Evolutionary conservation across 2,329 filamentous ascomycete species (phyloP).

Genomic region (Grosmannia penicillata): DNA sequence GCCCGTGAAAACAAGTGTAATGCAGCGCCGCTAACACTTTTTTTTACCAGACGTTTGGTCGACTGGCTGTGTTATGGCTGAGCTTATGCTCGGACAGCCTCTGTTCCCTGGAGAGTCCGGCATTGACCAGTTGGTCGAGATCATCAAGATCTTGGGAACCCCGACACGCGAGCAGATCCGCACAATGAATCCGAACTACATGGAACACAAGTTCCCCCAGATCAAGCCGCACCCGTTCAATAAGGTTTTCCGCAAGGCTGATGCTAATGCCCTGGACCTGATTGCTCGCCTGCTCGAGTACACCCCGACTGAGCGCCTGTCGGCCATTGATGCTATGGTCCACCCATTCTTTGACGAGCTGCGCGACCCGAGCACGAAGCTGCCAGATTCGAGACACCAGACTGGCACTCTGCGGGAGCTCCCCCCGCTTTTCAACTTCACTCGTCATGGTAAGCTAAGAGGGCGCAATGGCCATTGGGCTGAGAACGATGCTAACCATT

Average conservation of each 20-base stretch:
- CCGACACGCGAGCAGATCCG: constrained; percentile 96
- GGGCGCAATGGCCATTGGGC: too few species aligned
- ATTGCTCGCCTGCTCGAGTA: constrained; percentile 92
- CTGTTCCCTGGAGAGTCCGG: constrained; percentile 96
- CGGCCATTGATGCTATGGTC: constrained; percentile 90
- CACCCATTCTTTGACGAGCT: constrained; percentile 98
- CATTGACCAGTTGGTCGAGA: constrained; percentile 96
- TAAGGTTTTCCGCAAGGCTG: constrained; percentile 97
- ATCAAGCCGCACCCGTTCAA: constrained; percentile 99
- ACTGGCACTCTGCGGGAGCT: constrained; percentile 68
- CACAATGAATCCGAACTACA: constrained; percentile 99
- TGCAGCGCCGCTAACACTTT: too few species aligned
- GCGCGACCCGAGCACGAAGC: constrained; percentile 73
- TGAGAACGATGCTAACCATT: constrained; percentile 5
- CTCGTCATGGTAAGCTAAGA: constrained; percentile 83
- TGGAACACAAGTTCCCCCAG: constrained; percentile 99
- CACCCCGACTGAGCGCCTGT: constrained; percentile 87
- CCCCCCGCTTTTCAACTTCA: constrained; percentile 84
- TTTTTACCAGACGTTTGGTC: constrained; percentile 78
- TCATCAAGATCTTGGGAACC: constrained; percentile 96
- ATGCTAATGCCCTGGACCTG: constrained; percentile 81
- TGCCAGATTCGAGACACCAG: constrained; percentile 87
- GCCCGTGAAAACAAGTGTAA: too few species aligned
- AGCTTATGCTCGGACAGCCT: constrained; percentile 95
- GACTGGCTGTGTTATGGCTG: constrained; percentile 97